phyloP scores from a whole-genome alignment of 164 flowering plant genomes.

The Magnolia officinalis region DNA sequence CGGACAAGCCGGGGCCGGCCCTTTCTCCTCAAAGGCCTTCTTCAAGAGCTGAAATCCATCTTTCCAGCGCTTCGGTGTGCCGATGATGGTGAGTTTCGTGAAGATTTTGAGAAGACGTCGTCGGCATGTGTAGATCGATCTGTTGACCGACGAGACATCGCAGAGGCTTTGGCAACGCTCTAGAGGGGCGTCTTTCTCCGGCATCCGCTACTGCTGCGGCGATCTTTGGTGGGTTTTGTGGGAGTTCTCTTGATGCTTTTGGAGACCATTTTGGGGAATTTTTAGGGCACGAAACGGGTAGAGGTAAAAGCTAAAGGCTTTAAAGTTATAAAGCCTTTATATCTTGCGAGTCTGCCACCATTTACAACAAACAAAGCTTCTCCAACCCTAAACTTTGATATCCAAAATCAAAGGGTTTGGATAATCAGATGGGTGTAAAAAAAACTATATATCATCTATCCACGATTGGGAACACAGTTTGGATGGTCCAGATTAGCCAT shows the following conservation, averaged over 20 bases:
- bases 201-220: constrained; percentile 26
- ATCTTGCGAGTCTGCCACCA: no score
- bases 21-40: constrained; percentile 6
- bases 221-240: no score
- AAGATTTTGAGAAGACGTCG: constrained; percentile 65
- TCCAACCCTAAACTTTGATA: no score
- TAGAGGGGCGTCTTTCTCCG: constrained; percentile 39
- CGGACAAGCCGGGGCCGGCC: neutral
- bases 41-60: constrained; percentile 36
- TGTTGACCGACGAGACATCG: constrained; percentile 55
- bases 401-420: no score
- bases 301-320: constrained; percentile 6
- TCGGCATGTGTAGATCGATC: constrained; percentile 54
- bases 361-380: no score
- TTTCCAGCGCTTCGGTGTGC: constrained; percentile 40
- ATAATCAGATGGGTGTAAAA: no score
- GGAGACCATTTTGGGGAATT: constrained; percentile 55
- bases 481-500: no score
- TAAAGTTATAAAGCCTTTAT: no score
- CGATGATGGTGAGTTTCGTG: constrained; percentile 41
- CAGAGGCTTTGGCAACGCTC: constrained; percentile 31
- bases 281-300: neutral
- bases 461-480: no score
- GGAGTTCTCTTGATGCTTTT: constrained; percentile 47
- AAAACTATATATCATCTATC: no score